Conservation (phyloP, 139 green algal species). For the Chlorella sp. region DNA sequence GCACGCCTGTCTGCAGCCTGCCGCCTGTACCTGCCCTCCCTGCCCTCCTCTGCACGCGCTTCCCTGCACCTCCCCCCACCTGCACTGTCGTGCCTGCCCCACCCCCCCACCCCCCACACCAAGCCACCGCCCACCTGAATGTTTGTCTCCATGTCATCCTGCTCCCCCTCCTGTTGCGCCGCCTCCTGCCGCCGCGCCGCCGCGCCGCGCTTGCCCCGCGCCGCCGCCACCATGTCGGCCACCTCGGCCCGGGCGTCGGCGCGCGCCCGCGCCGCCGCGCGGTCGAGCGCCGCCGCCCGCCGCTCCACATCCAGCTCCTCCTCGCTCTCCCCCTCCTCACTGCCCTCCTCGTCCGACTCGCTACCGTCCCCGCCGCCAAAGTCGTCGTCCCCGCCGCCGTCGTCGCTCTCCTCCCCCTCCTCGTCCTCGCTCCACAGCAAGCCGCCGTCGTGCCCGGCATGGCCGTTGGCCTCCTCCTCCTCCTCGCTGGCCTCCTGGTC, state of each 20-base stretch:
- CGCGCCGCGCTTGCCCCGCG: too few relatives aligned
- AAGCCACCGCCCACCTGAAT: slow-evolving; percentile 39
- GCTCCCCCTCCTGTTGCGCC: too few relatives aligned
- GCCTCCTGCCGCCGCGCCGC: too few relatives aligned
- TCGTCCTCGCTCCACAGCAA: slow-evolving; percentile 26
- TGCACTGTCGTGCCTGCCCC: neutral
- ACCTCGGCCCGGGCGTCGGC: slow-evolving; percentile 61
- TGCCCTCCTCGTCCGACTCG: slow-evolving; percentile 36
- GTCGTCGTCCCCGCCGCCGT: neutral
- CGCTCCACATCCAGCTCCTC: slow-evolving; percentile 59
- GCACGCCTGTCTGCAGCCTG: too few relatives aligned
- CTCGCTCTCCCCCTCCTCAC: slow-evolving; percentile 13
- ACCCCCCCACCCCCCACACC: neutral
- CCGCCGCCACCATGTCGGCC: slow-evolving; percentile 46
- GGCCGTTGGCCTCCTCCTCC: slow-evolving; percentile 3
- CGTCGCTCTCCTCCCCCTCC: neutral
- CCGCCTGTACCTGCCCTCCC: neutral
- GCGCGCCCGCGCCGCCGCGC: slow-evolving; percentile 39
- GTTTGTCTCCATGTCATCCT: slow-evolving; percentile 65
- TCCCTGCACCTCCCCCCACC: neutral
- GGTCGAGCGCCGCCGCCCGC: slow-evolving; percentile 53
- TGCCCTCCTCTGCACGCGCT: neutral
- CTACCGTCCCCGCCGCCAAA: slow-evolving; percentile 16
- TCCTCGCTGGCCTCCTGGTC: neutral
- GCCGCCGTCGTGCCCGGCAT: neutral